phyloP scores from a whole-genome alignment of 805 yeast species.

The Metschnikowia rubicola region DNA sequence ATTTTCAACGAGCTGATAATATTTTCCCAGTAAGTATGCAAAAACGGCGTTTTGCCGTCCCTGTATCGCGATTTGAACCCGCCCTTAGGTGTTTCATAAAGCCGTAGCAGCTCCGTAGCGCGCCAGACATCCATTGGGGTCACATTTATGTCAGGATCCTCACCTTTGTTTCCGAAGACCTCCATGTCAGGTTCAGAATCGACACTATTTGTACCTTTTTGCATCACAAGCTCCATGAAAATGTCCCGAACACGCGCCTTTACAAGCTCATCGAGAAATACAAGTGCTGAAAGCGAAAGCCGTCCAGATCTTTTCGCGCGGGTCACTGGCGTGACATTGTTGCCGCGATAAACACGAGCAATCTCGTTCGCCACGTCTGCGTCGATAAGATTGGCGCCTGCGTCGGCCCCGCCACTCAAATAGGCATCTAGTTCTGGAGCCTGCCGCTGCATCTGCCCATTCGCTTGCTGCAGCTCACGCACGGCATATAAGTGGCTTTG shows the following conservation, averaged over 20 bases:
- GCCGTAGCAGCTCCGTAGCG: slow-evolving; percentile 9
- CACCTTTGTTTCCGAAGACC: too few relatives aligned
- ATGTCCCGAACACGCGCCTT: slow-evolving; percentile 15
- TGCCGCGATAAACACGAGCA: slow-evolving; percentile 9
- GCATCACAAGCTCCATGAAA: slow-evolving; percentile 14
- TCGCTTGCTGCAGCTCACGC: slow-evolving; percentile 15
- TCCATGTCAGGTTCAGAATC: background rate
- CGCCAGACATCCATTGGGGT: slow-evolving; percentile 10
- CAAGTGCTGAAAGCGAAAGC: slow-evolving; percentile 12
- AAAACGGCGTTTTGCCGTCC: slow-evolving; percentile 12
- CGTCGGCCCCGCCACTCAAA: background rate
- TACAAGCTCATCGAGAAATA: slow-evolving; percentile 22
- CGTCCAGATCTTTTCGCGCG: slow-evolving; percentile 1
- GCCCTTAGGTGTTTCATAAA: slow-evolving; percentile 14
- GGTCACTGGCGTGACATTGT: slow-evolving; percentile 4
- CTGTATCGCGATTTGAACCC: slow-evolving; percentile 11
- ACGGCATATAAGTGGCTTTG: slow-evolving; percentile 26
- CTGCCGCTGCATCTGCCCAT: background rate
- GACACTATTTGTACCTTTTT: slow-evolving; percentile 8
- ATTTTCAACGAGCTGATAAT: slow-evolving; percentile 3
- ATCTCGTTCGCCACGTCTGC: background rate
- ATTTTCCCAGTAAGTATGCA: slow-evolving; percentile 11
- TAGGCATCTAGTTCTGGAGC: background rate
- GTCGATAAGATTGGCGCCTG: slow-evolving; percentile 1
- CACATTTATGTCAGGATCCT: background rate